These are phyloP conservation scores for Fusarium sp. DNA, from an alignment of 2,329 filamentous ascomycete genomes.

Conservation along the genomic window DNA sequence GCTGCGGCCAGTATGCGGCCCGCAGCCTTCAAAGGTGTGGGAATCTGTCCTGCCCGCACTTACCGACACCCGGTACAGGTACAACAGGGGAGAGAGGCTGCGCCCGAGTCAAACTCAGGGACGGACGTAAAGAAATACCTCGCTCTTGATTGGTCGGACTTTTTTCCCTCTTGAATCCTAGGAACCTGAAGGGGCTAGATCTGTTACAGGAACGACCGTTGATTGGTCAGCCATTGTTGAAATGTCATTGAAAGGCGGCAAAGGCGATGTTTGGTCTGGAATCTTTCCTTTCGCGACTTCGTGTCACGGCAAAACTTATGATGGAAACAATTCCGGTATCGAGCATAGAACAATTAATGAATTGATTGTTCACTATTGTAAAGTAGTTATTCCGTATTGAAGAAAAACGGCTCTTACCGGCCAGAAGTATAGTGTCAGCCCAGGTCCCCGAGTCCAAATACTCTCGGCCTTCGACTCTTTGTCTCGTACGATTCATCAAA, in stretches of 20 bases:
- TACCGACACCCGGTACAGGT: slow-evolving; percentile 1
- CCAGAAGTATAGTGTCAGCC: not conserved
- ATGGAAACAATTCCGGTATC: slow-evolving; percentile 1
- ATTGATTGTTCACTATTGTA: not conserved
- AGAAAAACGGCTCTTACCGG: not conserved
- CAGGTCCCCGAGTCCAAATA: slow-evolving; percentile 17
- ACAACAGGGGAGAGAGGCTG: slow-evolving; percentile 23
- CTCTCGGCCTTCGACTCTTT: slow-evolving; percentile 22
- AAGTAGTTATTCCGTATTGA: not conserved
- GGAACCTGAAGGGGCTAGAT: slow-evolving; percentile 8
- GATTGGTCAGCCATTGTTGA: slow-evolving; percentile 17
- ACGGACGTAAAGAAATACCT: slow-evolving; percentile 44
- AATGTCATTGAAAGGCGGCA: slow-evolving; percentile 9
- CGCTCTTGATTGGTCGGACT: slow-evolving; percentile 32
- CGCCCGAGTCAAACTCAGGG: slow-evolving; percentile 41
- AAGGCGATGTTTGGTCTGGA: not conserved
- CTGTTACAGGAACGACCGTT: not conserved
- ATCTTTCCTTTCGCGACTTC: not conserved
- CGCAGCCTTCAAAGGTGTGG: slow-evolving; percentile 13
- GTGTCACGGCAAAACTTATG: not conserved
- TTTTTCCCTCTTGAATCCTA: slow-evolving; percentile 13
- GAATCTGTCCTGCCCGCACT: slow-evolving; percentile 14
- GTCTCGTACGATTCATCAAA: slow-evolving; percentile 41
- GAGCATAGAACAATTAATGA: not conserved
- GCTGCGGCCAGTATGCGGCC: slow-evolving; percentile 27